Base-by-base conservation (phyloP, 2,329 filamentous ascomycete genomes). In the Aspergillus sclerotialis region DNA sequence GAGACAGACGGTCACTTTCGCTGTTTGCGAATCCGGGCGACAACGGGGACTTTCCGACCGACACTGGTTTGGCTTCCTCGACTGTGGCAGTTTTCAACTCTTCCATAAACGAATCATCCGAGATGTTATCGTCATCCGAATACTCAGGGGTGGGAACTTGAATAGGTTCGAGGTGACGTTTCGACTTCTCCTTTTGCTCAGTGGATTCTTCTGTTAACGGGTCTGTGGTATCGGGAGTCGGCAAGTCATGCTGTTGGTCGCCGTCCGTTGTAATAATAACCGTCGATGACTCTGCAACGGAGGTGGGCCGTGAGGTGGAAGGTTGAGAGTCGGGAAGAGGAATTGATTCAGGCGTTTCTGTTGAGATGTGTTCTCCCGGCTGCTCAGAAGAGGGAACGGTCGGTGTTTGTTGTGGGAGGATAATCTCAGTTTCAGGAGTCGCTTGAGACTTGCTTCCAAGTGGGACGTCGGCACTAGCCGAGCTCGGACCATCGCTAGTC, bases 1-100 rank as follows among this genome's bases (percentile, higher is more conserved):
- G 43, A 9, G 45, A 35, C 14, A 44, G 39, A 9, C 46, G 53
- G 23, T 53, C 52, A 38, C 59, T 41, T 39, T 50, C 52, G 43
- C 56, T 52, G 35, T 49, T 57, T 19, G 70, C 62, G 43, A 77
- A 76, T 34, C 79, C 73, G 0, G 83, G 75, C 10, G 76, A 81
- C 27, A 83, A 76, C n/a, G 88, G 85, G n/a, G 87, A 87, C 58
- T 88, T 89, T 14, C 83, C 79, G 7, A 92, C 79, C 2, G 75
- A 74, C 43, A 93, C 77, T 2, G 85, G 82, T 53, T 81, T 82
- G n/a, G 87, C 87, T 63, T 94, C 78, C 53, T 92, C 75, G 12
- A 94, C 67, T 2, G 82, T 88, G 17, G 87, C 88, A 36, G 78
- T 83, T 49, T 86, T 83, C 36, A 94, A 65, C 61, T 94, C 88